phyloP scores from a whole-genome alignment of 139 green algal species.

The Chlamydomonas incerta region DNA sequence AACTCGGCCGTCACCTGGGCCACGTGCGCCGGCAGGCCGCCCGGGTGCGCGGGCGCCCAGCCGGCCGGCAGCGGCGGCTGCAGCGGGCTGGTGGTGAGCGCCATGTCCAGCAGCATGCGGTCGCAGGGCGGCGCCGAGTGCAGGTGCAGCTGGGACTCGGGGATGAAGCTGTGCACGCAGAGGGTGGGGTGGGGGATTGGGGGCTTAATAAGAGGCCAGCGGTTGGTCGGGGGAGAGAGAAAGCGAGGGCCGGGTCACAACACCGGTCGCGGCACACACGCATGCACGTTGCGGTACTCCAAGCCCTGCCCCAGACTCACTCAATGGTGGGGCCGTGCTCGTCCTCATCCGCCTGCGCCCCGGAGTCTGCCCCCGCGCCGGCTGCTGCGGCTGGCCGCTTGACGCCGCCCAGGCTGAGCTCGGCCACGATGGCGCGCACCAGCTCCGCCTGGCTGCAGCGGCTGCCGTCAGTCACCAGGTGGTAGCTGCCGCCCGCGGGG shows the following conservation, averaged over 20 bases:
- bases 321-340: too few species aligned
- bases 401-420: conserved; percentile 7
- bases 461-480: conserved; percentile 28
- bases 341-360: too few species aligned
- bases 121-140: neutral
- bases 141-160: neutral
- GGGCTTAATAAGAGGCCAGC: too few species aligned
- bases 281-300: neutral
- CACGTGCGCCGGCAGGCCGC: conserved; percentile 41
- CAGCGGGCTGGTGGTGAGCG: conserved; percentile 30
- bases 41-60: conserved; percentile 18
- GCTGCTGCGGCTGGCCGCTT: too few species aligned
- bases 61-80: neutral
- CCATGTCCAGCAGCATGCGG: conserved; percentile 45
- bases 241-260: too few species aligned
- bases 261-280: too few species aligned
- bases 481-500: neutral
- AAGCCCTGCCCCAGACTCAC: neutral
- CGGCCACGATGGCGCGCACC: conserved; percentile 30
- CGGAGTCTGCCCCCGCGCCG: too few species aligned
- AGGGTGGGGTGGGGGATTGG: too few species aligned
- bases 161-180: conserved; percentile 3
- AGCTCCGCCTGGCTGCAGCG: conserved; percentile 41
- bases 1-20: conserved; percentile 37
- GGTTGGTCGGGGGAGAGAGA: too few species aligned